Percentiles rank a stretch among this genome's conserved stretches.
phyloP scores from a whole-genome alignment of 164 flowering plant genomes.

The Vitis cinerea region DNA sequence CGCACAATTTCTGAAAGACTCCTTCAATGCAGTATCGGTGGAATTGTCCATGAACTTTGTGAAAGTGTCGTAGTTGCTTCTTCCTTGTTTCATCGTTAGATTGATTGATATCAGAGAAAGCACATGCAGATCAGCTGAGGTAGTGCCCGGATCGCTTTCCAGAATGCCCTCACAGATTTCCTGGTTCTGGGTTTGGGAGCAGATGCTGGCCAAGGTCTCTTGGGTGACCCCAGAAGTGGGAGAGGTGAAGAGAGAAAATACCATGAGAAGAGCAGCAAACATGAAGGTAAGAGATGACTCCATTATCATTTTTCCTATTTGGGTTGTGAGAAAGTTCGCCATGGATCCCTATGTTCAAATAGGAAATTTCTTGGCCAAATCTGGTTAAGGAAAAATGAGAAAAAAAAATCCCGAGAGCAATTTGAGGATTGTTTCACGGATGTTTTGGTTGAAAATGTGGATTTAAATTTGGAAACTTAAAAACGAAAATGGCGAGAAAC shows the following conservation, averaged over 20 bases:
- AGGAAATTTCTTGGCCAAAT: too few species aligned
- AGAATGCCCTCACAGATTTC: constrained; percentile 3
- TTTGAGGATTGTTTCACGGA: too few species aligned
- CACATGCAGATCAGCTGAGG: constrained; percentile 6
- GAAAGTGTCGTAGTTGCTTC: background rate
- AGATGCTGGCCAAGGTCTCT: constrained; percentile 3
- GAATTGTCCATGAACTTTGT: background rate
- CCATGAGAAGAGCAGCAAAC: too few species aligned
- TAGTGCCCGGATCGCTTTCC: background rate
- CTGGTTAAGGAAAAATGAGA: too few species aligned
- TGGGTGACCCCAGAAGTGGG: background rate
- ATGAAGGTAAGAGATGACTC: too few species aligned
- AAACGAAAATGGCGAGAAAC: too few species aligned
- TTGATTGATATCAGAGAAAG: constrained; percentile 13
- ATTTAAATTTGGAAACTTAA: too few species aligned
- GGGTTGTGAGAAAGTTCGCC: too few species aligned
- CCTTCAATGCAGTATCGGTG: background rate
- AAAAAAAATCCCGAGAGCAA: too few species aligned
- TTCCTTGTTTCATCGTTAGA: constrained; percentile 10
- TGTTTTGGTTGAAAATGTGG: too few species aligned
- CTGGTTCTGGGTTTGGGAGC: constrained; percentile 10
- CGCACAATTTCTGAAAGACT: background rate
- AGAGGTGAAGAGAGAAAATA: background rate
- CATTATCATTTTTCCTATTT: too few species aligned
- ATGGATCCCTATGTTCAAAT: too few species aligned